phyloP scores from a whole-genome alignment of 305 asterid genomes.

The Fraxinus nigra region DNA sequence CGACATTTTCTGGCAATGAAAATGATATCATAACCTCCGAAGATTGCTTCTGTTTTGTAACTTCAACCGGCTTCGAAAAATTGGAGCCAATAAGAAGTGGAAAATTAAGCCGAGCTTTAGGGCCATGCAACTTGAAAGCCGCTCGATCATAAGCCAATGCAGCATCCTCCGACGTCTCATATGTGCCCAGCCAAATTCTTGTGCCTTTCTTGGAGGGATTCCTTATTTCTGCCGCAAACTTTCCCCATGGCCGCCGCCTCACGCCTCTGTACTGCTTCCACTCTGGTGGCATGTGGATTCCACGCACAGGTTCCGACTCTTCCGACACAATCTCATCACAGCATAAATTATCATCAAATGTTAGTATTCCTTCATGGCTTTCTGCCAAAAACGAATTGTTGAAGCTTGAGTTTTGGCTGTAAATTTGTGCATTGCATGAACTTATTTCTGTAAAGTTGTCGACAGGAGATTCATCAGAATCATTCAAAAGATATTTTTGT shows the following conservation, averaged over 20 bases:
- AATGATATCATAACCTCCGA: neutral
- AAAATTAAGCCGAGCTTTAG: conserved; percentile 22
- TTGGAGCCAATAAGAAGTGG: conserved; percentile 16
- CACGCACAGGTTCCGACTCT: neutral
- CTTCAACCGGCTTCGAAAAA: conserved; percentile 6
- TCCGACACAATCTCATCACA: neutral
- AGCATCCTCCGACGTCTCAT: conserved; percentile 27
- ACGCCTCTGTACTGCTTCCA: conserved; percentile 27
- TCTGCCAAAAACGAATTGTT: neutral
- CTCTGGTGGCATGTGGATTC: neutral
- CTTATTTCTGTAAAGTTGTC: no score
- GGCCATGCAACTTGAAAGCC: conserved; percentile 20
- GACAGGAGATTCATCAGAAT: no score
- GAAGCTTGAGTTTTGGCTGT: neutral
- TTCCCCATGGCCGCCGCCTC: conserved; percentile 28
- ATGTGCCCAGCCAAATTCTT: conserved; percentile 27
- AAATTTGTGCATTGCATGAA: no score
- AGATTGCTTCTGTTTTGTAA: neutral
- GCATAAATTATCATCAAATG: neutral
- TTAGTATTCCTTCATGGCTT: neutral
- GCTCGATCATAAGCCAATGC: conserved; percentile 31
- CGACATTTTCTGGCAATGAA: neutral
- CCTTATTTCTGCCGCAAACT: conserved; percentile 23
- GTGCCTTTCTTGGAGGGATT: conserved; percentile 18
- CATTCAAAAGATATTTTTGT: no score